Conservation (phyloP, 1,284 basidiomycete species). For the Heimioporus retisporus region DNA sequence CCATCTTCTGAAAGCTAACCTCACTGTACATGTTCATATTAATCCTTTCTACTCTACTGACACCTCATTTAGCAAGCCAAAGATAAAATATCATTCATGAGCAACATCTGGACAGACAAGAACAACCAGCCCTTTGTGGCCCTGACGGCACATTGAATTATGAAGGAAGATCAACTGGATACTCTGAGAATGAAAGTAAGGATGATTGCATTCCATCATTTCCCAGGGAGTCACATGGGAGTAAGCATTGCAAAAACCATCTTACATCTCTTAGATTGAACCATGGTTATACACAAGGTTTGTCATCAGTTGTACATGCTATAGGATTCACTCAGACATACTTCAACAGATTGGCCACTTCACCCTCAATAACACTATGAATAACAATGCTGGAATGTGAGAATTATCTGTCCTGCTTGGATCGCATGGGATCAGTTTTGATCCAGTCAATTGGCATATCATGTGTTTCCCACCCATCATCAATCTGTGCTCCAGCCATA, state of each 20-base stretch:
- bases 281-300: too few relatives aligned
- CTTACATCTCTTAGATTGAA: too few relatives aligned
- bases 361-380: slow-evolving; percentile 14
- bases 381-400: slow-evolving; percentile 7
- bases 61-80: neutral
- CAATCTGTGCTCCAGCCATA: neutral
- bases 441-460: neutral
- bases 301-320: too few relatives aligned
- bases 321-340: neutral
- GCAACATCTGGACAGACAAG: slow-evolving; percentile 9
- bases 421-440: slow-evolving; percentile 1
- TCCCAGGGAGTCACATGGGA: slow-evolving; percentile 13
- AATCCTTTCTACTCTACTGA: neutral
- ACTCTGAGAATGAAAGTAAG: slow-evolving; percentile 9
- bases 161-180: too few relatives aligned
- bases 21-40: too few relatives aligned
- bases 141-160: slow-evolving; percentile 6
- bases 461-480: neutral
- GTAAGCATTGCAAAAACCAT: too few relatives aligned
- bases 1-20: slow-evolving; percentile 1
- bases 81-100: slow-evolving; percentile 6
- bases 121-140: neutral
- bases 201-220: slow-evolving; percentile 14
- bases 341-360: slow-evolving; percentile 11
- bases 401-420: slow-evolving; percentile 15